A percentile compares a stretch with the other conserved stretches of the same genome.
Evolutionary conservation across 495 filamentous ascomycete genomes (phyloP).

Genomic region (Xylaria curta): DNA sequence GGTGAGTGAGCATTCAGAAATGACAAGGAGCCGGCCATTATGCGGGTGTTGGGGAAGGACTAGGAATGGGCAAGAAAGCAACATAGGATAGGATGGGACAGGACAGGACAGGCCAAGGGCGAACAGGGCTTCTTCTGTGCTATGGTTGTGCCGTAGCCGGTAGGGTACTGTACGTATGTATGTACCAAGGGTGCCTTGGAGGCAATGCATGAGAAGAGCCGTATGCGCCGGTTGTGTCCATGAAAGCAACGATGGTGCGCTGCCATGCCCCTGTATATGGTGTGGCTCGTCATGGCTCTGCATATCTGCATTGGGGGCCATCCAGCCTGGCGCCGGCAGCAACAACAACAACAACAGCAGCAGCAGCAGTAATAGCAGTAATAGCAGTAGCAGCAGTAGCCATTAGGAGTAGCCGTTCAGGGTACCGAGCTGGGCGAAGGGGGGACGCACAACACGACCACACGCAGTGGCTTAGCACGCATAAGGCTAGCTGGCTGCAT

Average conservation of each 20-base stretch:
- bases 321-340: slow-evolving; percentile 10
- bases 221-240: slow-evolving; percentile 10
- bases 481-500: slow-evolving; percentile 24
- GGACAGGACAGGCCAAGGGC: slow-evolving; percentile 5
- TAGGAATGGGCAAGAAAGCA: slow-evolving; percentile 10
- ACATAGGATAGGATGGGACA: slow-evolving; percentile 18
- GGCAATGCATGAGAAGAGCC: slow-evolving; percentile 22
- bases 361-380: no score
- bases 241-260: slow-evolving; percentile 17
- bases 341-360: neutral
- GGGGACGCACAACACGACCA: slow-evolving; percentile 15
- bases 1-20: slow-evolving; percentile 31
- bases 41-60: slow-evolving; percentile 24
- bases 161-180: neutral
- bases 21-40: slow-evolving; percentile 27
- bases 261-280: slow-evolving; percentile 16
- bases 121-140: slow-evolving; percentile 17
- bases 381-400: neutral
- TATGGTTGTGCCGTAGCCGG: slow-evolving; percentile 9
- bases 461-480: slow-evolving; percentile 5
- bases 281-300: slow-evolving; percentile 22
- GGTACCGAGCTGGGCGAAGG: slow-evolving; percentile 9
- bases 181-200: slow-evolving; percentile 23
- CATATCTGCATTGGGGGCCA: slow-evolving; percentile 23
- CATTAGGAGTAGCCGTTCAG: neutral